Evolutionary conservation across 2,329 filamentous ascomycete species (phyloP), one percentile per base, ranked within the genome.

Genomic region (Penicillium capsulatum): DNA sequence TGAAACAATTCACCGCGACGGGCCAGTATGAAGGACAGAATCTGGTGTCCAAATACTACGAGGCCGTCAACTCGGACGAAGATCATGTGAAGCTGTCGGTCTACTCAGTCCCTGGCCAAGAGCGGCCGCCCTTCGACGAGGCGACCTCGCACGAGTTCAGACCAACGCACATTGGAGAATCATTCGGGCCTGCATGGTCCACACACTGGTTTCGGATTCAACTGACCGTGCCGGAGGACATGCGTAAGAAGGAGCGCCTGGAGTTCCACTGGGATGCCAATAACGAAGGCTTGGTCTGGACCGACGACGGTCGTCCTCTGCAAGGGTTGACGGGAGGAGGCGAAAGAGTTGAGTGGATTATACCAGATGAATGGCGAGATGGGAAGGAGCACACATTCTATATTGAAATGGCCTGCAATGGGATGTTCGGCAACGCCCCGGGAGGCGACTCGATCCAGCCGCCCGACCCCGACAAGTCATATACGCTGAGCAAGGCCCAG

Each of bases 381-480:
- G 90, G 88, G 37, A 81, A 91, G 61, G 79, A 89, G 57, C 90
- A 97, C 63, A 80, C 76, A 13, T 86, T 98, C 56, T 98, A 96
- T 65, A 83, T 98, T 50, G 92, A 98, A 70, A 95, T 97, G 86
- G 92, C 92, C 14, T 97, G 92, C 69, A 98, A 98, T 64, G 83
- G 84, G 65, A 97, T 97, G 90, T 97, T 97, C 68, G 92, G 92
- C 54, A 95, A 95, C 63, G 84, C 89, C 0, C 76, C 84, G 0
- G 84, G 84, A 14, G 88, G 87, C 17, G 87, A 94, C 63, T 80
- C 76, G 20, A 97, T 96, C 53, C 86, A 94, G 61, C 89, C 92
- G 10, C 92, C 92, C 0, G 75, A 84, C 44, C 85, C 86, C n/a
- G 80, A 96, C 71, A 84, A 77, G 55, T 86, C 84, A 61, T 98